Evolutionary conservation across 345 rosid species (phyloP).

Genomic region (Salix exigua): DNA sequence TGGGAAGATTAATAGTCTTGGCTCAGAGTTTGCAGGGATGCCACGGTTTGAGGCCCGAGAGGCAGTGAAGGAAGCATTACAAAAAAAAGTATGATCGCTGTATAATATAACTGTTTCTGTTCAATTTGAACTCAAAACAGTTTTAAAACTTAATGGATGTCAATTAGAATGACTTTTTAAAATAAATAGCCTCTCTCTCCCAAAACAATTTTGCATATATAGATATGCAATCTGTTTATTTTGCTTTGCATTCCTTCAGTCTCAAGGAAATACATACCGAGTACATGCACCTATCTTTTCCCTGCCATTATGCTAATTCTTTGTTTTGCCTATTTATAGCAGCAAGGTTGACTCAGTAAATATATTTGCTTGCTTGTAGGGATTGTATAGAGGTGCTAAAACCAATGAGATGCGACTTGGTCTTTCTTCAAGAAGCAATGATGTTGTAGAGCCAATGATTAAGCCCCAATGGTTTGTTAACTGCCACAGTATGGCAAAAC

Average conservation of each 20-base stretch:
- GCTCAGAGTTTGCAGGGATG: slow-evolving; percentile 73
- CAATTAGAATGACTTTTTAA: too few relatives aligned
- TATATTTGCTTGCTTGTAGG: slow-evolving; percentile 38
- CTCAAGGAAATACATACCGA: neutral
- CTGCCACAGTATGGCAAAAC: slow-evolving; percentile 63
- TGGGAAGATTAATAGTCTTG: slow-evolving; percentile 79
- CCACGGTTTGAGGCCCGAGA: slow-evolving; percentile 89
- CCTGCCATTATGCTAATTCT: neutral
- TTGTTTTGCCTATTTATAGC: neutral
- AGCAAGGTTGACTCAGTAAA: neutral
- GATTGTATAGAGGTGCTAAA: slow-evolving; percentile 64
- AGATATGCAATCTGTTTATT: neutral
- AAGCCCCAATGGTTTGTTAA: slow-evolving; percentile 93
- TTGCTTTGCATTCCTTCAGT: neutral
- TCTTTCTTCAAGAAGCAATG: slow-evolving; percentile 70
- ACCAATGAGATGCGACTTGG: slow-evolving; percentile 95
- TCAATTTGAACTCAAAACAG: too few relatives aligned
- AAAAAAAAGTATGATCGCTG: slow-evolving; percentile 44
- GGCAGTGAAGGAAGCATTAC: slow-evolving; percentile 67
- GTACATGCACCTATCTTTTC: neutral
- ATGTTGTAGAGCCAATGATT: slow-evolving; percentile 84
- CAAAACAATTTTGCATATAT: neutral
- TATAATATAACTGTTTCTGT: neutral
- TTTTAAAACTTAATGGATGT: too few relatives aligned
- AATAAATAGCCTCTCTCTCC: neutral